Evolutionary conservation across 163 green algal species (phyloP).

Genomic region (Prototheca wickerhamii): DNA sequence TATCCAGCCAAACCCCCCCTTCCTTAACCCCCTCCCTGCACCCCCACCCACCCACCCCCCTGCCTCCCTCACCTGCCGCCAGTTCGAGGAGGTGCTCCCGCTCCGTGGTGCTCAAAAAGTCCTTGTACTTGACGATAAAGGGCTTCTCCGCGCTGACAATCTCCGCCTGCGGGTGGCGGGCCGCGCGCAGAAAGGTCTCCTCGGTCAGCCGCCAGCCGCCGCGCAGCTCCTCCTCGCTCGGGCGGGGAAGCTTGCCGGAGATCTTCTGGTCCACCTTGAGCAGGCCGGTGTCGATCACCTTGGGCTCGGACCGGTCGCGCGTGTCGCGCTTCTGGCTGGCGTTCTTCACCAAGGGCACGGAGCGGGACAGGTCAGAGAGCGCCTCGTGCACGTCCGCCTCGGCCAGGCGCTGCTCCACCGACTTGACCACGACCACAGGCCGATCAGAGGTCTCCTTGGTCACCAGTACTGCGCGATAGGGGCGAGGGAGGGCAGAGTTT

Average conservation of each 20-base stretch:
- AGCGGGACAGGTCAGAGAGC: too few species aligned
- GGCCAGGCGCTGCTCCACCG: too few species aligned
- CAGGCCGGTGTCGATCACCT: neutral
- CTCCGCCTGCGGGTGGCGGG: constrained; percentile 9
- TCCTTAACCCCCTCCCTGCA: too few species aligned
- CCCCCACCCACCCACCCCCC: neutral
- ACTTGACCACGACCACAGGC: too few species aligned
- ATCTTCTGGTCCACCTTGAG: constrained; percentile 5
- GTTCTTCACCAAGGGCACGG: too few species aligned
- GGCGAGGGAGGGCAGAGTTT: too few species aligned
- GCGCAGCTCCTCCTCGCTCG: neutral
- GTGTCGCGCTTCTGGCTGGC: too few species aligned
- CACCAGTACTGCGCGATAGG: too few species aligned
- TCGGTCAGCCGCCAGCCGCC: constrained; percentile 21
- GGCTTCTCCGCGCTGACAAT: constrained; percentile 17
- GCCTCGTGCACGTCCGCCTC: too few species aligned
- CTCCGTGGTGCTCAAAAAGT: constrained; percentile 20
- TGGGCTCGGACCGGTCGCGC: too few species aligned
- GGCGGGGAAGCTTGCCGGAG: neutral
- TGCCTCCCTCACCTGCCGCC: neutral
- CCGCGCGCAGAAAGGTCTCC: constrained; percentile 15
- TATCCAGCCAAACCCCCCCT: too few species aligned
- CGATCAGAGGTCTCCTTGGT: too few species aligned
- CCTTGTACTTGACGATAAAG: constrained; percentile 7
- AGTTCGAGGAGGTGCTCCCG: constrained; percentile 13